Conservation (phyloP, 208 protist species). For the Trypanosoma scelopori region DNA sequence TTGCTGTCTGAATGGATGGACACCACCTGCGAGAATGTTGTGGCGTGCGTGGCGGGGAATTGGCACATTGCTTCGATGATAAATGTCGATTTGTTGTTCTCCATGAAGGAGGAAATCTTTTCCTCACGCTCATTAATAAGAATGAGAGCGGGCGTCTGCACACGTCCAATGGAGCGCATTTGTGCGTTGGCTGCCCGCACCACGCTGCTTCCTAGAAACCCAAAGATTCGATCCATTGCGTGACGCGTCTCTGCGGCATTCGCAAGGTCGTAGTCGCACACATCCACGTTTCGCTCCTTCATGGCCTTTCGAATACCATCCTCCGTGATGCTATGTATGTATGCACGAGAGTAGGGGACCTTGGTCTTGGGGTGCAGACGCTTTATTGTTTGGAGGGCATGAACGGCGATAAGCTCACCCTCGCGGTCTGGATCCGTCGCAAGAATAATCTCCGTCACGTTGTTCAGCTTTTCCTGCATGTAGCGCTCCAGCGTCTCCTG, state of each 20-base stretch:
- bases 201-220: slow-evolving; percentile 89
- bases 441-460: slow-evolving; percentile 89
- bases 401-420: slow-evolving; percentile 90
- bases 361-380: slow-evolving; percentile 76
- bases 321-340: slow-evolving; percentile 91
- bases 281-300: slow-evolving; percentile 56
- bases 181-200: slow-evolving; percentile 85
- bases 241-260: slow-evolving; percentile 88
- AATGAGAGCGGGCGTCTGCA: slow-evolving; percentile 90
- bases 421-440: slow-evolving; percentile 91
- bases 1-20: slow-evolving; percentile 28
- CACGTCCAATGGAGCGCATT: slow-evolving; percentile 90
- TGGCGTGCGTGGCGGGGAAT: slow-evolving; percentile 42
- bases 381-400: slow-evolving; percentile 72
- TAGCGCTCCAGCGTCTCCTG: slow-evolving; percentile 81
- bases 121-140: slow-evolving; percentile 81
- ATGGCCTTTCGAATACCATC: slow-evolving; percentile 81
- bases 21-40: slow-evolving; percentile 60
- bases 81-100: slow-evolving; percentile 56
- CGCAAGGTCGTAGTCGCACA: slow-evolving; percentile 80
- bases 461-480: slow-evolving; percentile 71
- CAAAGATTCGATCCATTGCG: slow-evolving; percentile 91
- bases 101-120: slow-evolving; percentile 60
- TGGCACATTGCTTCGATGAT: slow-evolving; percentile 57
- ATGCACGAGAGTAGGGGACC: slow-evolving; percentile 87